Evolutionary conservation across 2,329 filamentous ascomycete genomes (phyloP), one percentile per base, ranked within the genome.

Genomic region (Colletotrichum viniferum): DNA sequence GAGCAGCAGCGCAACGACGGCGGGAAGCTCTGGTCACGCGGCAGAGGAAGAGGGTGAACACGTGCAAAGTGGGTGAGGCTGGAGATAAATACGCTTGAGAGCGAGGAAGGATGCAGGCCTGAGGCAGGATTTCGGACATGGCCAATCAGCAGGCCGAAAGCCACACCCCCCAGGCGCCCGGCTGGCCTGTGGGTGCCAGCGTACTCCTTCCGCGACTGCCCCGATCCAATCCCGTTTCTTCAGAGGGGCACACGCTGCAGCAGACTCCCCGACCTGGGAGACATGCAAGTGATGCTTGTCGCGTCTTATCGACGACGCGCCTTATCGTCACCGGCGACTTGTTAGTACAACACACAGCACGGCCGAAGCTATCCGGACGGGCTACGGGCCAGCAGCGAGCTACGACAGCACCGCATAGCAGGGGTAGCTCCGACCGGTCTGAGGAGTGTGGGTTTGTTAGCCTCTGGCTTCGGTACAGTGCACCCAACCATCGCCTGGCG

Each of bases 61-160:
- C 84, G 84, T 85, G 84, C 83, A 84, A 82, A 76, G 79, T 82
- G 81, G 80, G 82, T 82, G 81, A 81, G 81, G 81, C 78, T 80
- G 81, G 78, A 79, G 79, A 83, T 84, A 83, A 83, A 83, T 83
- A 83, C 77, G 76, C 74, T 75, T 67, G 69, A 71, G 66, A 55
- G 67, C 60, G 69, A 71, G 52, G 36, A 61, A 69, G 55, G 34
- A 56, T 48, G 2, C 21, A 13, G 55, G 77, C 77, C 77, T 78
- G 63, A 77, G 77, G 77, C 77, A 77, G 63, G 28, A 55, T 5
- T 6, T 8, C 7, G 7, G 7, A 36, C 28, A 21, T 7, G 56
- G 36, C 76, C 76, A 77, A 77, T 77, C 48, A 71, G 52, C 43
- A 72, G 32, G 69, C 61, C 36, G 48, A 36, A 66, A 76, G 64